Base-by-base conservation (phyloP, 202 grass and related monocot species). In the Panicum hallii region DNA sequence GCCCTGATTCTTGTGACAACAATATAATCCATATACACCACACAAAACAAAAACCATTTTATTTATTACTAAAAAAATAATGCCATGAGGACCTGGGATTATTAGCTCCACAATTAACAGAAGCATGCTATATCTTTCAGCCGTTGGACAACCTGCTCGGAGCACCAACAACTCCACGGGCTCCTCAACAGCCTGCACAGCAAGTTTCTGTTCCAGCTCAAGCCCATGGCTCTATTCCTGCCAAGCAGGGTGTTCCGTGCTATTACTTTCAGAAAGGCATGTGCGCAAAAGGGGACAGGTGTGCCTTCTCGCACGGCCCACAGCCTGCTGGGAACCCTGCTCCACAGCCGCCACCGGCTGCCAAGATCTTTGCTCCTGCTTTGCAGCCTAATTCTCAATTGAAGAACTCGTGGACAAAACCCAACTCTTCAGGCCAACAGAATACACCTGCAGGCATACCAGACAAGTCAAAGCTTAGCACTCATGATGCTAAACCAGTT, bases 231-330 rank as follows among this genome's bases (percentile, higher is more conserved):
- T 36, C 47, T 77, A 6, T 67, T 83, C 69, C 63, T 85, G 38
- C 72, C 36, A 94, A 91, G 74, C 87, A 87, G 65, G 83, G 9
- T 62, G 78, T 87, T 75, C 87, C 92, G 9, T 94, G 92, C n/a
- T 94, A 89, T 80, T 91, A 87, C 75, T 91, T 91, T n/a, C 87
- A 89, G 78, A 94, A 94, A 67, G 89, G 84, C 14, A 86, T 87
- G 80, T 94, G 92, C 6, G 46, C 83, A 43, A 94, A 94, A 88
- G 92, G 92, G 54, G 79, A 88, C 57, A 82, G 55, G 54, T 94
- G 92, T 47, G 68, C 77, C 65, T 94, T 91, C 87, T 75, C 84
- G 78, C 89, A 94, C 62, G 30, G 54, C 48, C 72, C 89, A 22
- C 84, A 79, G 66, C 47, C 69, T 82, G 43, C 83, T 67, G 92